Base-by-base conservation (phyloP, 768 basidiomycete species). In the Macrolepiota dolichaula region DNA sequence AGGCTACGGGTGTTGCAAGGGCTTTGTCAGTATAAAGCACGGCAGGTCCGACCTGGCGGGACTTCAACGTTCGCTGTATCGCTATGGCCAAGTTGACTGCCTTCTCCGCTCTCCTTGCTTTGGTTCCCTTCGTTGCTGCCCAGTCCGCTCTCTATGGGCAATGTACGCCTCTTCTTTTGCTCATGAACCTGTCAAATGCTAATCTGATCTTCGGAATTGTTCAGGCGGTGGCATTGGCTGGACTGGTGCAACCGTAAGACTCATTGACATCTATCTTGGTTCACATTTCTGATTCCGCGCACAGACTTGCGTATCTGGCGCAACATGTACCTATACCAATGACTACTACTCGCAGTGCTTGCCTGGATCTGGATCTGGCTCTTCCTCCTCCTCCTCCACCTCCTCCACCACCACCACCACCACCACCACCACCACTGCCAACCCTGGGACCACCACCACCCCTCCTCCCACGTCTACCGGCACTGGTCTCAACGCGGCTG, bases 301-400 rank as follows among this genome's bases (percentile, higher is more conserved):
- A 73, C n/a, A 53, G 51, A 36, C 51, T 22, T 53, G 51, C n/a
- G 35, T 19, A 9, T 2, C 32, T 37, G 51, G 51, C 35, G 1
- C 13, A 78, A 68, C 78, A 10, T 82, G 80, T 56, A 70, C 75
- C 27, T n/a, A 76, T 4, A 79, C 79, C 7, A 32, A 46, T 51
- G 27, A 24, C 59, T 51, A 5, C 51, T 19, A 53, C 19, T 53
- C 51, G 35, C 51, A 53, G 22, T 53, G 51, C 51, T 15, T n/a
- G 4, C 51, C 51, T 15, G 12, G 7, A 4, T 42, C 13, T n/a
- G n/a, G n/a, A n/a, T n/a, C n/a, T n/a, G n/a, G n/a, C n/a, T n/a
- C n/a, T n/a, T n/a, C n/a, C n/a, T n/a, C n/a, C n/a, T n/a, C n/a
- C n/a, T n/a, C n/a, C n/a, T n/a, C n/a, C n/a, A n/a, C n/a, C 40